Evolutionary conservation across 225 moss, liverwort and hornwort species (phyloP), one percentile per base, ranked within the genome.

Genomic region (Physcomitrellopsis africana): DNA sequence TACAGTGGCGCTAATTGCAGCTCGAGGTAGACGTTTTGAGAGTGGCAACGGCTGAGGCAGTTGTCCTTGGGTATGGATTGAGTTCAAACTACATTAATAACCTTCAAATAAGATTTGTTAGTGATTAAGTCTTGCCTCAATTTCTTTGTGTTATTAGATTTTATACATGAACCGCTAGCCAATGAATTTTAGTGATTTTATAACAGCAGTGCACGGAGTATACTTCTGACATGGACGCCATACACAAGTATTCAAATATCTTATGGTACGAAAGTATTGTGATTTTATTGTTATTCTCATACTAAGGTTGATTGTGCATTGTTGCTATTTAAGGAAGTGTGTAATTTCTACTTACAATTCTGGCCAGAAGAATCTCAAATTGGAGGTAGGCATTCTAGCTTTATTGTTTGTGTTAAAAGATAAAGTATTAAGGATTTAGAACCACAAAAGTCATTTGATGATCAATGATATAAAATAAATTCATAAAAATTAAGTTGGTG

Each of bases 1-100:
- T 79, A 97, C 94, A 13, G 94, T 97, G 73, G 94, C 92, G 14
- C 76, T 97, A 67, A 97, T 94, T 76, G 91, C 96, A 70, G 90
- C 92, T 72, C 80, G 96, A 79, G 96, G 94, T 60, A 84, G 91
- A 77, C 63, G 94, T 94, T 7, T 82, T 93, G 12, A 92, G 96
- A 73, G 89, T 94, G 60, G 92, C 96, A 63, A 87, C 94, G 70
- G 92, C 92, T 48, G 91, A 94, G 67, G 91, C 96, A 55, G 81
- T 94, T 77, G 96, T 91, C 54, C 78, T 94, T 62, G 94, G 94
- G 92, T 92, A 70, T 26, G 0, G 83, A 57, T 77, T 20, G 19
- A 64, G 37, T 47, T 61, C 10, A 12, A 53, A 14, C 60, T 47
- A 20, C 32, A 56, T 12, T 29, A 55, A 49, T 59, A 48, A 22